Evolutionary conservation across 1,139 yeast species (phyloP).

Genomic region (Blastobotrys persicus): DNA sequence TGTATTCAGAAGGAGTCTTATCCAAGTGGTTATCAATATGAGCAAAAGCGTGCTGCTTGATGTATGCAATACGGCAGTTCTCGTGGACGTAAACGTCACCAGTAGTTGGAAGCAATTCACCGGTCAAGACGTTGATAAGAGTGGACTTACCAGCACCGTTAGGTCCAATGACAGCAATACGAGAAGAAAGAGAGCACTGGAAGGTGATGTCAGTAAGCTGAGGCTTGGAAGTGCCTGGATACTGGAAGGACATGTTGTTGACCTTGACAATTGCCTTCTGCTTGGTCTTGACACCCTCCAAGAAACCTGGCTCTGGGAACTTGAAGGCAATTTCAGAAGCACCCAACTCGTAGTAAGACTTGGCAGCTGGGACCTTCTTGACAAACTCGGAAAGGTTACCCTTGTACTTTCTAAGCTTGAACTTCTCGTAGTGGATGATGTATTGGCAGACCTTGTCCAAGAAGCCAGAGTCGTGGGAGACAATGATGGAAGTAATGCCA

Average conservation of each 20-base stretch:
- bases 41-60: conserved; percentile 99
- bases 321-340: conserved; percentile 94
- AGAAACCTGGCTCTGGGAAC: conserved; percentile 99
- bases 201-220: conserved; percentile 86
- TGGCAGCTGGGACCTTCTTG: conserved; percentile 97
- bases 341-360: conserved; percentile 97
- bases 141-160: conserved; percentile 99
- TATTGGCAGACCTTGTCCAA: conserved; percentile 95
- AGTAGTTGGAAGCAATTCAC: conserved; percentile 95
- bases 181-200: conserved; percentile 98
- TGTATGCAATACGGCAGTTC: conserved; percentile 99
- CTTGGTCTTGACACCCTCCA: conserved; percentile 99
- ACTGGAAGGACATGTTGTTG: conserved; percentile 94
- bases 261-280: conserved; percentile 99
- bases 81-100: conserved; percentile 99
- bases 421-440: conserved; percentile 99
- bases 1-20: conserved; percentile 99
- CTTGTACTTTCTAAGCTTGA: conserved; percentile 98
- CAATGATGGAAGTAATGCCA: conserved; percentile 96
- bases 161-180: conserved; percentile 99
- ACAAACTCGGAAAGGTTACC: conserved; percentile 99
- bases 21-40: conserved; percentile 98
- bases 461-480: conserved; percentile 99
- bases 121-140: conserved; percentile 95
- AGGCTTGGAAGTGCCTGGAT: conserved; percentile 97